Evolutionary conservation across 139 green algal species (phyloP).

Genomic region (Eudorina sp.): DNA sequence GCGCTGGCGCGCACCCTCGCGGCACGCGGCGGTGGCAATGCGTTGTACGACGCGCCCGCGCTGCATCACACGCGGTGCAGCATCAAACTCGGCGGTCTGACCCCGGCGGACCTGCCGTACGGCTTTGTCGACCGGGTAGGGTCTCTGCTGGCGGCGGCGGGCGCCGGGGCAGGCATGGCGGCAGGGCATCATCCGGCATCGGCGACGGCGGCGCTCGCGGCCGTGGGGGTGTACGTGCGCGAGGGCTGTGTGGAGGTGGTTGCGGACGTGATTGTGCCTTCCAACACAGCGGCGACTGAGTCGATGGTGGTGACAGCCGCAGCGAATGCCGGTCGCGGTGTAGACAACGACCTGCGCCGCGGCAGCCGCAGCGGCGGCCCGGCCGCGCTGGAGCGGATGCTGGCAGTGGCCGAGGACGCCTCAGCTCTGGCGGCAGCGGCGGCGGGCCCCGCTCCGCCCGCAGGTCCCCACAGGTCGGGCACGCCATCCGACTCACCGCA

Average conservation of each 20-base stretch:
- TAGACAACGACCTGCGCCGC: no score
- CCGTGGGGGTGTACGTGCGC: conserved; percentile 45
- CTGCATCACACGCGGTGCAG: neutral
- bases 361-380: neutral
- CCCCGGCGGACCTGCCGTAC: conserved; percentile 4
- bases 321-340: no score
- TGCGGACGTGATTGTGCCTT: conserved; percentile 34
- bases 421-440: neutral
- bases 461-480: no score
- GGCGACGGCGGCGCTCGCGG: neutral
- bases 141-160: neutral
- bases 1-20: conserved; percentile 1
- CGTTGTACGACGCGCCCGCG: neutral
- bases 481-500: no score
- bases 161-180: neutral
- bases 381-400: neutral
- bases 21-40: neutral
- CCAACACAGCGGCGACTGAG: neutral
- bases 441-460: neutral
- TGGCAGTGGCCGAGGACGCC: neutral
- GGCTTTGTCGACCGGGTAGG: neutral
- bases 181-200: neutral
- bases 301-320: neutral
- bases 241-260: conserved; percentile 42
- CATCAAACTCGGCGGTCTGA: conserved; percentile 2